Conservation (phyloP, 176 grass and related monocot genomes). For the Hordeum vulgare region MorexV3_pseudomolecules_assembly NC_058519.1:509827833-509828332, state of each 20-base stretch:
- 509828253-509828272: slow-evolving; percentile 72
- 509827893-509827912: not conserved
- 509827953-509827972: slow-evolving; percentile 84
- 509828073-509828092: slow-evolving; percentile 90
- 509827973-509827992: slow-evolving; percentile 74
- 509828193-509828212: not conserved
- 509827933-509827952: slow-evolving; percentile 80
- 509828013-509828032: slow-evolving; percentile 72
- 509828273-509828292: slow-evolving; percentile 89
- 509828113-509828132: slow-evolving; percentile 66
- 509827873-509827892: not conserved
- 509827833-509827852: not conserved
- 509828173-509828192: not conserved
- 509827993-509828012: slow-evolving; percentile 66
- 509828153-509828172: slow-evolving; percentile 45
- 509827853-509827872: not conserved
- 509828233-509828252: slow-evolving; percentile 92
- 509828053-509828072: slow-evolving; percentile 71
- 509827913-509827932: slow-evolving; percentile 4
- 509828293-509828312: slow-evolving; percentile 69
- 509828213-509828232: not conserved
- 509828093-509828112: slow-evolving; percentile 85
- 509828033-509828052: slow-evolving; percentile 80
- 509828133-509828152: slow-evolving; percentile 69
- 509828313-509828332: slow-evolving; percentile 75